phyloP scores from a whole-genome alignment of 1,284 basidiomycete species.

The Malassezia furfur region DNA sequence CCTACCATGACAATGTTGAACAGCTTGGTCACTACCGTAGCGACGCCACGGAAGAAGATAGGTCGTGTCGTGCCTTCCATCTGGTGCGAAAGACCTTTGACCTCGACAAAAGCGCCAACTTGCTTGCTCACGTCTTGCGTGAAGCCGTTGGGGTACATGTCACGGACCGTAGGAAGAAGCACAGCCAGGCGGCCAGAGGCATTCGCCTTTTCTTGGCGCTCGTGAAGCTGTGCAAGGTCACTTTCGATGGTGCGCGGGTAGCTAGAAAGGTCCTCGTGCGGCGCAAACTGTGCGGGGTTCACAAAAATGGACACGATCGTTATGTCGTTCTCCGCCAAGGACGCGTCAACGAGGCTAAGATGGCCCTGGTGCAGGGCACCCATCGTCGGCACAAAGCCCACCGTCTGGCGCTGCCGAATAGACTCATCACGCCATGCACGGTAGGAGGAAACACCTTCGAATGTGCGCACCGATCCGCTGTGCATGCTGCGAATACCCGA shows the following conservation, averaged over 20 bases:
- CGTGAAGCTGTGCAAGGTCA: conserved; percentile 39
- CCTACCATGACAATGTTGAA: conserved; percentile 78
- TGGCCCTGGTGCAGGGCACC: conserved; percentile 91
- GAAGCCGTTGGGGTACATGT: conserved; percentile 73
- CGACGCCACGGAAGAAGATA: conserved; percentile 88
- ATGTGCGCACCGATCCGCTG: background rate
- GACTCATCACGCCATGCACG: conserved; percentile 13
- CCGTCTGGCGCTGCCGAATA: conserved; percentile 42
- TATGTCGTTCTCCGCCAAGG: conserved; percentile 67
- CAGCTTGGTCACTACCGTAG: conserved; percentile 86
- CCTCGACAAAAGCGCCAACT: conserved; percentile 79
- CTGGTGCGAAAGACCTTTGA: conserved; percentile 69
- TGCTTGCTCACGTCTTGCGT: conserved; percentile 66
- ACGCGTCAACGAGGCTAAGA: conserved; percentile 63
- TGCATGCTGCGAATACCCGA: background rate
- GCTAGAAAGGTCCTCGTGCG: conserved; percentile 78
- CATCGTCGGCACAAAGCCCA: conserved; percentile 95
- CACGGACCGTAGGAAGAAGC: conserved; percentile 33
- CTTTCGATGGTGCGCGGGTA: conserved; percentile 67
- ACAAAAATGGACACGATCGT: conserved; percentile 94
- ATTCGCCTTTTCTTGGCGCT: conserved; percentile 23
- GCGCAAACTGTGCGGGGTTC: conserved; percentile 94
- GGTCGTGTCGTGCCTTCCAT: conserved; percentile 79
- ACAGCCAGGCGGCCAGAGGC: conserved; percentile 17
- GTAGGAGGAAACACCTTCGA: conserved; percentile 2